Conservation (phyloP, 257 asterid genomes). For the Sherardia arvensis region DNA sequence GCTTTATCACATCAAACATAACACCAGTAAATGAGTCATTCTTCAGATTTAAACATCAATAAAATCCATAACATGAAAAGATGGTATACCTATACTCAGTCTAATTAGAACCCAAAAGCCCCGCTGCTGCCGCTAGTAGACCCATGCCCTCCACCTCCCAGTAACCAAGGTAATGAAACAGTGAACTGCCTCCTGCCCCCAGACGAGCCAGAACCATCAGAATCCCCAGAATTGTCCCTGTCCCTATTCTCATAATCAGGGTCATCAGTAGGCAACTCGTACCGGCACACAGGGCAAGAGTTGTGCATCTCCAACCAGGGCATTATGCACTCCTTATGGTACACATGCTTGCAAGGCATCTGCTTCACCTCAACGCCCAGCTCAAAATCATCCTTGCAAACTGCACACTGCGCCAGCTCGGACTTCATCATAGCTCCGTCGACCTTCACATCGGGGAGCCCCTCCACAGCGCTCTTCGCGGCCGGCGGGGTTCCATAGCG, state of each 20-base stretch:
- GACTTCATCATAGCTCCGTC: conserved; percentile 44
- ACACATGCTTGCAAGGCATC: conserved; percentile 81
- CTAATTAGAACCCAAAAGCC: conserved; percentile 17
- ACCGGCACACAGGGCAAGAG: conserved; percentile 76
- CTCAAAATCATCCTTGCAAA: conserved; percentile 75
- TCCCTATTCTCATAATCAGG: conserved; percentile 51
- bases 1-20: background rate
- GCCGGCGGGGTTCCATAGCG: conserved; percentile 76
- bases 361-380: conserved; percentile 44
- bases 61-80: background rate
- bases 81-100: conserved; percentile 5
- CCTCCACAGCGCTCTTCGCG: conserved; percentile 45
- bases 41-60: no score
- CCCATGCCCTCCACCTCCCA: conserved; percentile 36
- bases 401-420: conserved; percentile 72
- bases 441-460: conserved; percentile 32
- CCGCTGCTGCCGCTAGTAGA: conserved; percentile 28
- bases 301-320: conserved; percentile 86
- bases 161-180: conserved; percentile 37
- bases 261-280: conserved; percentile 80
- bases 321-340: conserved; percentile 60
- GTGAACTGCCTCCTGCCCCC: conserved; percentile 32
- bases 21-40: background rate
- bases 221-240: conserved; percentile 11
- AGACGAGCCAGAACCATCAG: background rate